Conservation (phyloP, 805 yeast genomes). For the Candida wancherniae region DNA sequence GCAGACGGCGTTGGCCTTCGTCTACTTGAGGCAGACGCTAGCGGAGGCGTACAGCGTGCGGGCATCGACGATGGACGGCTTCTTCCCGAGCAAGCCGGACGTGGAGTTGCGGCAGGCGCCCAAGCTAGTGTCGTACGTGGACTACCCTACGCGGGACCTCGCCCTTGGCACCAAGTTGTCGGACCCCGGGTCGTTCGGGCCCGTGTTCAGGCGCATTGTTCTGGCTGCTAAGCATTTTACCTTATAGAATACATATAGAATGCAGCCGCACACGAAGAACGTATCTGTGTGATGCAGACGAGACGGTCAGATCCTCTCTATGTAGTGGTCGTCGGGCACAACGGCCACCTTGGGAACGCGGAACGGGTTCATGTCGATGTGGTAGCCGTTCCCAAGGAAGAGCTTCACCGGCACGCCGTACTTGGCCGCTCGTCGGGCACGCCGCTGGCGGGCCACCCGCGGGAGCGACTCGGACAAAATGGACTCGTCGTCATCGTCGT, state of each 20-base stretch:
- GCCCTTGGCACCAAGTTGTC: conserved; percentile 9
- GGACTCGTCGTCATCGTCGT: conserved; percentile 14
- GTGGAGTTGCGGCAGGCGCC: conserved; percentile 31
- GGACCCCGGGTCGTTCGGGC: conserved; percentile 12
- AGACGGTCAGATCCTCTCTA: too few species aligned
- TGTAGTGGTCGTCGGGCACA: conserved; percentile 5
- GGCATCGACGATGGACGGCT: conserved; percentile 22
- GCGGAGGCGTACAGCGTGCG: conserved; percentile 19
- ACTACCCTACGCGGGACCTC: conserved; percentile 12
- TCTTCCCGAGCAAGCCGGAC: conserved; percentile 26
- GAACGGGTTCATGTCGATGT: conserved; percentile 10
- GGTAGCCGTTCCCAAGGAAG: conserved; percentile 14
- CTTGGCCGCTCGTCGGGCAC: conserved; percentile 11
- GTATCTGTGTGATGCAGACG: neutral
- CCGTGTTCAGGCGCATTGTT: conserved; percentile 12
- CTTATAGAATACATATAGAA: conserved; percentile 1
- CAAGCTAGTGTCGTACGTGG: conserved; percentile 12
- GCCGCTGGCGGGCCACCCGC: conserved; percentile 21
- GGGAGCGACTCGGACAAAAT: conserved; percentile 21
- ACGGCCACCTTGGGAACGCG: conserved; percentile 5
- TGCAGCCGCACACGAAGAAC: neutral
- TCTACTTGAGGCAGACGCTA: conserved; percentile 19
- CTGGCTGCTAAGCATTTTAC: conserved; percentile 10
- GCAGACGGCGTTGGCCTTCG: conserved; percentile 15
- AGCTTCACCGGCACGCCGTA: conserved; percentile 11